Percentiles rank a stretch among this genome's conserved stretches.
These are phyloP conservation scores for Colletotrichum sp. DNA, from an alignment of 2,329 filamentous ascomycete genomes.

Conservation along the genomic window DNA sequence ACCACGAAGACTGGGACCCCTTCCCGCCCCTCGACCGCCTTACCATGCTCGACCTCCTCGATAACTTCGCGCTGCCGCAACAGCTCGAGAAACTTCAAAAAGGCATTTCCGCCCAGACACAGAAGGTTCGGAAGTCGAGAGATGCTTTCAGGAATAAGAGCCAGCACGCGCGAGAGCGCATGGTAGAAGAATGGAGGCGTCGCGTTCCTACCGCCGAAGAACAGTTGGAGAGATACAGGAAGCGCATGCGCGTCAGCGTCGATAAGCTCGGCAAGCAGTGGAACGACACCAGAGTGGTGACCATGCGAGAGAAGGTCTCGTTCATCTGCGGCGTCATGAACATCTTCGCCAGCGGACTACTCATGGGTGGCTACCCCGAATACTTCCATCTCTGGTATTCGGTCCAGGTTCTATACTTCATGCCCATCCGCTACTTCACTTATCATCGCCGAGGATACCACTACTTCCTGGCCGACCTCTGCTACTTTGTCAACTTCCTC, in stretches of 20 bases:
- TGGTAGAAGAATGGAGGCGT: conserved; percentile 91
- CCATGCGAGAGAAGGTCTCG: conserved; percentile 88
- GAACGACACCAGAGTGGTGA: conserved; percentile 90
- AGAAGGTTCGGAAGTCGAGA: conserved; percentile 83
- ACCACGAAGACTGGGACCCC: conserved; percentile 86
- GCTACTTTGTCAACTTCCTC: conserved; percentile 96
- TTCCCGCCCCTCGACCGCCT: conserved; percentile 89
- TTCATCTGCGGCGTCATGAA: conserved; percentile 98
- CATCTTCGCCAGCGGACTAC: conserved; percentile 94
- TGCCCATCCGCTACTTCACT: conserved; percentile 92
- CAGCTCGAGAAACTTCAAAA: conserved; percentile 90
- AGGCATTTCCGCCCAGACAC: conserved; percentile 80
- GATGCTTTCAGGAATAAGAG: conserved; percentile 80
- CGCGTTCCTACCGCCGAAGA: conserved; percentile 88
- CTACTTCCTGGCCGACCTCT: conserved; percentile 96
- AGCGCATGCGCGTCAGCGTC: conserved; percentile 86
- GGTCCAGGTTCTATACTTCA: conserved; percentile 86
- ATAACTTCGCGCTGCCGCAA: conserved; percentile 90
- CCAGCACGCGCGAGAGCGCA: conserved; percentile 80
- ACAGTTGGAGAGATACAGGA: conserved; percentile 88
- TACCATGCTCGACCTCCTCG: conserved; percentile 89
- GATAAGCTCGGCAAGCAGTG: conserved; percentile 84
- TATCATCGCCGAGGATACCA: conserved; percentile 93
- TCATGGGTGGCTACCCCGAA: conserved; percentile 85
- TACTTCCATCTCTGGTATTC: conserved; percentile 96